Evolutionary conservation across 1,284 basidiomycete species (phyloP).

Genomic region (Naganishia sp.): DNA sequence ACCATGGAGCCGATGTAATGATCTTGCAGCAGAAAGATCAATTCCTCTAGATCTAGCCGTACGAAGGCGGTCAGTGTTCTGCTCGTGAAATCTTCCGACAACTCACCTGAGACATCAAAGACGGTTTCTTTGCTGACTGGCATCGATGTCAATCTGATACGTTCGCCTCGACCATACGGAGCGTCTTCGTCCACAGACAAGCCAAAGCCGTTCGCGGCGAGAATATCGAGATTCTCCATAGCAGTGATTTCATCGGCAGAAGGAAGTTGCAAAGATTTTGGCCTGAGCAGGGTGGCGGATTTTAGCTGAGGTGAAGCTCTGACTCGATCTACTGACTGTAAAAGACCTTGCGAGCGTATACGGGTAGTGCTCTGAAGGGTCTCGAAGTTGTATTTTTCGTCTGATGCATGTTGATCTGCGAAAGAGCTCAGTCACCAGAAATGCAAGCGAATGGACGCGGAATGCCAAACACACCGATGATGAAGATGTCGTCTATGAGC

Average conservation of each 20-base stretch:
- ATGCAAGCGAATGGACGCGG: background rate
- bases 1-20: constrained; percentile 74
- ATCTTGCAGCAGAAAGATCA: constrained; percentile 81
- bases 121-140: constrained; percentile 87
- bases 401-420: constrained; percentile 60
- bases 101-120: constrained; percentile 68
- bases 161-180: constrained; percentile 57
- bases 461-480: constrained; percentile 83
- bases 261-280: constrained; percentile 76
- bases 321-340: constrained; percentile 61
- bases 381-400: constrained; percentile 99
- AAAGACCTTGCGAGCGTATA: constrained; percentile 82
- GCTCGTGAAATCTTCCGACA: background rate
- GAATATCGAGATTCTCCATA: constrained; percentile 76
- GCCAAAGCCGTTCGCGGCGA: constrained; percentile 88
- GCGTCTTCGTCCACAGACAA: constrained; percentile 61
- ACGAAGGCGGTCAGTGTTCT: background rate
- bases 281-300: constrained; percentile 57
- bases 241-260: constrained; percentile 88
- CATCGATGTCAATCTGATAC: constrained; percentile 74
- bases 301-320: background rate
- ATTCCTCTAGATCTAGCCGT: constrained; percentile 83
- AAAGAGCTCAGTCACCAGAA: background rate
- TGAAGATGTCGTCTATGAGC: constrained; percentile 77
- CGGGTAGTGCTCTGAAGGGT: constrained; percentile 81